Base-by-base conservation (phyloP, 192 early-diverging fungal genomes). In the Dissophora ornata region DNA sequence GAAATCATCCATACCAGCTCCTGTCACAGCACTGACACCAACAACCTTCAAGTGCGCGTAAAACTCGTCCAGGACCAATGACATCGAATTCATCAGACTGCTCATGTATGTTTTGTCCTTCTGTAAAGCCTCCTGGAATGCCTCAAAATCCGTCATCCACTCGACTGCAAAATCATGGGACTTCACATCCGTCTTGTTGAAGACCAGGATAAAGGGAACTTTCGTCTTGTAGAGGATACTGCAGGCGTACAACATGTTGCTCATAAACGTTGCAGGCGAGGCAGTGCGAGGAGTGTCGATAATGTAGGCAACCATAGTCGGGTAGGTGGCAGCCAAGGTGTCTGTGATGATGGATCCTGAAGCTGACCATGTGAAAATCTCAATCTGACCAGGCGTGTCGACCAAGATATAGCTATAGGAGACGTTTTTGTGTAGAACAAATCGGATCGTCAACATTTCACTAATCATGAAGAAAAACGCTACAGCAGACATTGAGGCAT, bases 351-450 rank as follows among this genome's bases (percentile, higher is more conserved):
- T 97, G 32, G 93, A 83, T 13, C 97, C 97, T 21, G 93, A 94
- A 9, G 97, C 97, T 42, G 95, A 96, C 97, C 97, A 99, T 18
- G 97, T 99, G 75, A 99, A 99, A 60, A 97, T 97, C 82, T 99
- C 97, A 69, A 99, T 99, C 80, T 99, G 97, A 15, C 97, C 97
- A 36, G 97, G 97, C 15, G 97, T 99, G 79, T 99, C 97, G 42
- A 95, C 84, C 24, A 95, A 75, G 44, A 95, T 87, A 70, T 94
- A 89, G 57, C 92, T 93, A 80, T 32, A 42, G 16, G 58, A 32
- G 4, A 25, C 44, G 16, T n/a, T 19, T 48, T 24, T 0, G 48
- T 13, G 8, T 45, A 12, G 12, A 9, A 5, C 36, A 38, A 38
- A 9, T 38, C 7, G 5, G 7, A 38, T 25, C 24, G 12, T 28